A percentile compares a stretch with the other conserved stretches of the same genome.
These are phyloP conservation scores for Neonectria coccinea DNA, from an alignment of 2,329 filamentous ascomycete species.

Conservation along the genomic window DNA sequence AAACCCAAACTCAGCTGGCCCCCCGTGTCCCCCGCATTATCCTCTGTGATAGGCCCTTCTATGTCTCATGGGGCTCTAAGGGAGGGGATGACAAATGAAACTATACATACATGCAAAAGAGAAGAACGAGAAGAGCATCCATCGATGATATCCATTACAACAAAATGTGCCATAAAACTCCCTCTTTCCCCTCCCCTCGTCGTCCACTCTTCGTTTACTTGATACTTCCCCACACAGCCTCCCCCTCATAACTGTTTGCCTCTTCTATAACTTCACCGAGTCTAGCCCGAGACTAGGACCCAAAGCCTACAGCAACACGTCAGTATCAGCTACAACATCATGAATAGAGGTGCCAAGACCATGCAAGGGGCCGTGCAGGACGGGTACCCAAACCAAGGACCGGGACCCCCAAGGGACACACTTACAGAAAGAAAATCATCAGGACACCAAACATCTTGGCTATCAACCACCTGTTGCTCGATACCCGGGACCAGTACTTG, in stretches of 20 bases:
- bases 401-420: slow-evolving; percentile 28
- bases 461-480: slow-evolving; percentile 94
- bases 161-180: slow-evolving; percentile 37
- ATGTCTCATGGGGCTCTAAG: slow-evolving; percentile 29
- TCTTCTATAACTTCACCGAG: slow-evolving; percentile 12
- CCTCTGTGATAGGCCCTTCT: slow-evolving; percentile 17
- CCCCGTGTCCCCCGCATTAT: slow-evolving; percentile 19
- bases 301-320: slow-evolving; percentile 48
- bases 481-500: slow-evolving; percentile 96
- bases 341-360: background rate
- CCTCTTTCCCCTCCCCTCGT: slow-evolving; percentile 22
- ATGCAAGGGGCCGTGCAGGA: background rate
- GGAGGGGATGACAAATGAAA: slow-evolving; percentile 33
- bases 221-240: slow-evolving; percentile 21
- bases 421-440: slow-evolving; percentile 89
- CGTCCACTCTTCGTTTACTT: slow-evolving; percentile 23
- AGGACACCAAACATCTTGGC: slow-evolving; percentile 84
- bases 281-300: slow-evolving; percentile 55
- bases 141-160: slow-evolving; percentile 42
- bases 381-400: background rate
- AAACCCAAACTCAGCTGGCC: background rate
- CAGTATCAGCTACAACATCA: slow-evolving; percentile 28
- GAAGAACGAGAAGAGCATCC: slow-evolving; percentile 37
- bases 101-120: slow-evolving; percentile 39
- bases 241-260: slow-evolving; percentile 25